Base-by-base conservation (phyloP, 352 stramenopile genomes). In the Phytophthora tubulina region DNA sequence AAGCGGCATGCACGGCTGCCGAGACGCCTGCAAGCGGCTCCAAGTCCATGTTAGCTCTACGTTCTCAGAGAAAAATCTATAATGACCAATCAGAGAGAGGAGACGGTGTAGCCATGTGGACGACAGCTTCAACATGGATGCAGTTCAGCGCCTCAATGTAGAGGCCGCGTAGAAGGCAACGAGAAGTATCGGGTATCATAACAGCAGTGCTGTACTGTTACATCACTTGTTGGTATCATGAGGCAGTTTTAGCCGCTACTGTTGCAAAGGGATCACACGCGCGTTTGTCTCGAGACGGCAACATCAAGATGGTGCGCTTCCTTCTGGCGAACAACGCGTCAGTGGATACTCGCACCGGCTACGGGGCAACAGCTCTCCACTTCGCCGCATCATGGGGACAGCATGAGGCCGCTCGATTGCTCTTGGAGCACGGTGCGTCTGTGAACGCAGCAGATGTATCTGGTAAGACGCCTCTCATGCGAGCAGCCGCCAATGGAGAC, bases 1-100 rank as follows among this genome's bases (percentile, higher is more conserved):
- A 77, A 5, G 60, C 64, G 17, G 64, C 73, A 50, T 70, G 49
- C 31, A 75, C 63, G 27, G 52, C 73, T 14, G 70, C 63, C 63
- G 56, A 70, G 36, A 63, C 57, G 38, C 70, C 70, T 31, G 38
- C 45, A 14, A 76, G 63, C 63, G 70, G 42, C 35, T 49, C 44
- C 55, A 74, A 30, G 30, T 63, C 14, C 15, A 2, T 17, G 46
- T 55, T 33, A 59, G 41, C 15, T n/a, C 31, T 62, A 9, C 42
- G 21, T 64, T 66, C 48, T 71, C 57, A 27, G 8, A 63, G 39
- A 45, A 10, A 60, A 33, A 33, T 51, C 5, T n/a, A 13, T 53
- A 53, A 51, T 39, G 31, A 13, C 56, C 64, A 67, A 67, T 72
- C 46, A 54, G 17, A 67, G 15, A 55, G 8, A 1, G 14, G 6